phyloP scores from a whole-genome alignment of 2,329 filamentous ascomycete genomes.

The Lasiodiplodia gonubiensis region DNA sequence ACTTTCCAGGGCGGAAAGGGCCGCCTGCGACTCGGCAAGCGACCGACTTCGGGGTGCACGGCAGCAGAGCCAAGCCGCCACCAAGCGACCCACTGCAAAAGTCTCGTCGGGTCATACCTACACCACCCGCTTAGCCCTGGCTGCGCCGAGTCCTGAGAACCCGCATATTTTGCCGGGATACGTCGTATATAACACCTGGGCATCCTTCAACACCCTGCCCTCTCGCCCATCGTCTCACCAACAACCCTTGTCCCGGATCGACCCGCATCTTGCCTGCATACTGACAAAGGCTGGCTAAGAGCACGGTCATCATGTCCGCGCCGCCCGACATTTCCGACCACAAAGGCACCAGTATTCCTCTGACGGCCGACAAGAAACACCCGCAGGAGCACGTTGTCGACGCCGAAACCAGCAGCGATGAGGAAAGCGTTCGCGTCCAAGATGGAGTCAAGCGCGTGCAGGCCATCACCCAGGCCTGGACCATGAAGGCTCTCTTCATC shows the following conservation, averaged over 20 bases:
- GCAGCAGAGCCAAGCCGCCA: constrained; percentile 19
- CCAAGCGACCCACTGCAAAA: background rate
- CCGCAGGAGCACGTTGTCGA: background rate
- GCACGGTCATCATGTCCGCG: background rate
- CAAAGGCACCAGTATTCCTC: background rate
- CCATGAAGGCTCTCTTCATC: constrained; percentile 36
- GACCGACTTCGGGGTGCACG: constrained; percentile 9
- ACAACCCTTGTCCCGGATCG: background rate
- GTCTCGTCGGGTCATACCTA: background rate
- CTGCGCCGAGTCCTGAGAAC: background rate
- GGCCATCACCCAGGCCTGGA: constrained; percentile 44
- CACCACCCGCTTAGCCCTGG: background rate
- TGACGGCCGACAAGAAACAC: background rate
- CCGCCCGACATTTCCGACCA: background rate
- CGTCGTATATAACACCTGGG: background rate
- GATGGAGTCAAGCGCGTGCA: constrained; percentile 42
- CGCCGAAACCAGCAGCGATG: background rate
- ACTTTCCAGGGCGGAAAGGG: background rate
- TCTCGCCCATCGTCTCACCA: background rate
- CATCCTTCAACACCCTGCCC: background rate
- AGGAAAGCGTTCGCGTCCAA: constrained; percentile 35
- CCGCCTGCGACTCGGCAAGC: background rate
- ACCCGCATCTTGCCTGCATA: background rate
- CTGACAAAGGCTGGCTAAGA: background rate
- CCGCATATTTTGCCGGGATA: background rate